Evolutionary conservation across 352 stramenopile genomes (phyloP).

Genomic region (Phytophthora ramorum): DNA sequence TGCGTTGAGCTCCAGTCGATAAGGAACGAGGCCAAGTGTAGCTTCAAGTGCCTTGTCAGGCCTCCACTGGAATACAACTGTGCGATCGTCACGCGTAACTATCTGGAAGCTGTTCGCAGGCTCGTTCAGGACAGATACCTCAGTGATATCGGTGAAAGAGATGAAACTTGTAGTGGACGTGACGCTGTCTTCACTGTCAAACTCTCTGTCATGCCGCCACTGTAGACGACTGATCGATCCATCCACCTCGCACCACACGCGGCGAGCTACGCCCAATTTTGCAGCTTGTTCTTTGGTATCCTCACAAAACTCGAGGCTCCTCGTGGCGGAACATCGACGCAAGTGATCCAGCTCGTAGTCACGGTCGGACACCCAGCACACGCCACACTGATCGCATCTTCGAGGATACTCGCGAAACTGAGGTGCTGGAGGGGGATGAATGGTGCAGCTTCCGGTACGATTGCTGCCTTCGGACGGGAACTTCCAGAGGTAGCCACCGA

Average conservation of each 20-base stretch:
- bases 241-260: conserved; percentile 69
- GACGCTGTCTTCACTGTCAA: conserved; percentile 7
- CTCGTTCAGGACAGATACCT: conserved; percentile 29
- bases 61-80: conserved; percentile 59
- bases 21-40: neutral
- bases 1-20: conserved; percentile 35
- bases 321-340: conserved; percentile 15
- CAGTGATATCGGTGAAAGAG: conserved; percentile 41
- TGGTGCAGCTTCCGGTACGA: neutral
- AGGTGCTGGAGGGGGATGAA: conserved; percentile 14
- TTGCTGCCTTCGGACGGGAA: conserved; percentile 76
- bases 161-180: conserved; percentile 23
- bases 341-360: conserved; percentile 36
- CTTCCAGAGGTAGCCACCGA: conserved; percentile 60
- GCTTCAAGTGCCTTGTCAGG: conserved; percentile 3
- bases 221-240: conserved; percentile 45
- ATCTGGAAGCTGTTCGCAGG: conserved; percentile 48
- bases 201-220: conserved; percentile 48
- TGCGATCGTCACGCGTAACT: conserved; percentile 37
- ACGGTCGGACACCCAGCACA: conserved; percentile 46
- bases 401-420: conserved; percentile 34
- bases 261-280: conserved; percentile 44
- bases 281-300: conserved; percentile 1
- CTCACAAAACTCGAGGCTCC: neutral
- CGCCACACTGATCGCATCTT: conserved; percentile 40